phyloP scores from a whole-genome alignment of 139 green algal genomes.

The Chlorella ohadii region DNA sequence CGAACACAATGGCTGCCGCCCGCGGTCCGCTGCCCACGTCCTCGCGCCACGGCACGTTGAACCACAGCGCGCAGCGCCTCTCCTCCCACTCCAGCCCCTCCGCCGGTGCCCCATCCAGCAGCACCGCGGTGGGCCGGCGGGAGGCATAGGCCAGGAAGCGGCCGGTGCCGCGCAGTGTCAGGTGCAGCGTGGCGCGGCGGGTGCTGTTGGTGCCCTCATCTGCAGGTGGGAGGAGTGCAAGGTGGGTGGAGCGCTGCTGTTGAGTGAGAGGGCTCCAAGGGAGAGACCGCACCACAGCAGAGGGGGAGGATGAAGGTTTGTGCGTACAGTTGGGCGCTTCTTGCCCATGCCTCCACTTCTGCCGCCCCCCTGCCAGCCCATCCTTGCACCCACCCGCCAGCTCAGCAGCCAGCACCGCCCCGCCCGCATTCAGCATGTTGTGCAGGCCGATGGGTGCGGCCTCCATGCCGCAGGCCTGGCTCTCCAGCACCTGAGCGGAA shows the following conservation, averaged over 20 bases:
- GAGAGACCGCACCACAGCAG: too few species aligned
- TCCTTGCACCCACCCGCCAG: neutral
- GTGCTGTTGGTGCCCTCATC: neutral
- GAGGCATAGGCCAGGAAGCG: slow-evolving; percentile 35
- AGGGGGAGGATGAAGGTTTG: too few species aligned
- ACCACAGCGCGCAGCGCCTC: slow-evolving; percentile 3
- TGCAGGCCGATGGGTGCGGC: slow-evolving; percentile 74
- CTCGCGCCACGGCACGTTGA: slow-evolving; percentile 9
- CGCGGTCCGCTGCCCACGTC: neutral
- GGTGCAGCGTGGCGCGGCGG: neutral
- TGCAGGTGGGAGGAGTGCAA: neutral
- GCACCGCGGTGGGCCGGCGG: neutral
- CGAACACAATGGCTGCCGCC: neutral
- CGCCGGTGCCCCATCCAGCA: neutral
- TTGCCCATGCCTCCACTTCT: neutral
- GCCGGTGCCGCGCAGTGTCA: slow-evolving; percentile 32
- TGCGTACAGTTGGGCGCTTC: too few species aligned
- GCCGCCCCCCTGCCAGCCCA: neutral
- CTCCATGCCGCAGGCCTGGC: neutral
- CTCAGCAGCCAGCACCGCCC: slow-evolving; percentile 56
- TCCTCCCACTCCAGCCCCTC: slow-evolving; percentile 8
- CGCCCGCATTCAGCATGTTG: slow-evolving; percentile 81
- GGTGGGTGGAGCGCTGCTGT: too few species aligned
- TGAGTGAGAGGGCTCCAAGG: too few species aligned
- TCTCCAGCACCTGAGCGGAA: slow-evolving; percentile 17